A percentile compares a stretch with the other conserved stretches of the same genome.
These are phyloP conservation scores for Colletotrichum trifolii DNA, from an alignment of 2,329 filamentous ascomycete genomes.

Conservation along the genomic window DNA sequence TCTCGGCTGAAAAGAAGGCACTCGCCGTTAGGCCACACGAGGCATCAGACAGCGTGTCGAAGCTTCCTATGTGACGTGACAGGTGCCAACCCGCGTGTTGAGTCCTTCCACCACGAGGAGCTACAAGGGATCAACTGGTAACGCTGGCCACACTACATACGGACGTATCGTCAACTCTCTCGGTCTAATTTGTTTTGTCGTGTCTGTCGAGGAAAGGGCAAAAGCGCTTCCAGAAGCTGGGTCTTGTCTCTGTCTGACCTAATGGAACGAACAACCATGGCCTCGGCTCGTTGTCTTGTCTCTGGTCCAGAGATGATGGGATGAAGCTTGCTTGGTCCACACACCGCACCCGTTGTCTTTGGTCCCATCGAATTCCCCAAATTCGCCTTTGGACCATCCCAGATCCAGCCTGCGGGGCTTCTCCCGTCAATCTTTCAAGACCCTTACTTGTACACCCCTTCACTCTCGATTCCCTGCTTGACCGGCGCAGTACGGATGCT, in stretches of 20 bases:
- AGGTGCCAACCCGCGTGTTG: too few relatives aligned
- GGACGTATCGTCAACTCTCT: slow-evolving; percentile 12
- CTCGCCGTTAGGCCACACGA: slow-evolving; percentile 6
- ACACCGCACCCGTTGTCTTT: slow-evolving; percentile 14
- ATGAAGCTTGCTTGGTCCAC: slow-evolving; percentile 1
- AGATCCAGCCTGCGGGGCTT: slow-evolving; percentile 12
- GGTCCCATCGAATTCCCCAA: slow-evolving; percentile 25
- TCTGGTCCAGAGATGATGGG: slow-evolving; percentile 7
- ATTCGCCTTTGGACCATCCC: slow-evolving; percentile 18
- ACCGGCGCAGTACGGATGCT: slow-evolving; percentile 7
- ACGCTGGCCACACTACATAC: slow-evolving; percentile 5
- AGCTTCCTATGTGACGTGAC: neutral
- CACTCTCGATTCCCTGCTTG: neutral
- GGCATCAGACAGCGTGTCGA: slow-evolving; percentile 7
- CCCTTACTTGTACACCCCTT: slow-evolving; percentile 13
- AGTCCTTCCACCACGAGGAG: too few relatives aligned
- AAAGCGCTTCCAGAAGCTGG: slow-evolving; percentile 5
- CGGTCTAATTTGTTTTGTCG: slow-evolving; percentile 9
- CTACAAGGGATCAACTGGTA: neutral
- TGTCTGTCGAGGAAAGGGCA: neutral
- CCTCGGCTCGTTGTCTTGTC: slow-evolving; percentile 21
- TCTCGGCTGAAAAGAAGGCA: too few relatives aligned
- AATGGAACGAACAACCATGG: slow-evolving; percentile 25
- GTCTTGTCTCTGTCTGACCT: neutral
- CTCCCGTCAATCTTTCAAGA: slow-evolving; percentile 19